Evolutionary conservation across 257 asterid species (phyloP).

Genomic region (Orobanche coerulescens): DNA sequence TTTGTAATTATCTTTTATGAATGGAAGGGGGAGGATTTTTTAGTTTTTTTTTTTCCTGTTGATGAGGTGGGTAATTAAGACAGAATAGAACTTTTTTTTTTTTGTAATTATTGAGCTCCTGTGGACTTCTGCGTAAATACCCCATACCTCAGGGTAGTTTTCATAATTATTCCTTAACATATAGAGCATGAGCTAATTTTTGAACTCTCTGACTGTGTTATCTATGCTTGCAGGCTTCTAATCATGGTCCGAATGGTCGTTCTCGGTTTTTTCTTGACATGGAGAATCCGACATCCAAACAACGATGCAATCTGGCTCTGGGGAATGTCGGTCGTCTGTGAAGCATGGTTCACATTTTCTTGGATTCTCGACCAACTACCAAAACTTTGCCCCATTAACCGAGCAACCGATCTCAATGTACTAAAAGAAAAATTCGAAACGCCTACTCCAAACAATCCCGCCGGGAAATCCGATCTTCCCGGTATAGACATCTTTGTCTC

Average conservation of each 20-base stretch:
- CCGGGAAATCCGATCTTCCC: conserved; percentile 67
- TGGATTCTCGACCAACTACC: conserved; percentile 77
- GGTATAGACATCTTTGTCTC: conserved; percentile 64
- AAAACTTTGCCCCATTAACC: conserved; percentile 59
- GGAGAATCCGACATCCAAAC: conserved; percentile 61
- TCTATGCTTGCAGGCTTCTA: conserved; percentile 41
- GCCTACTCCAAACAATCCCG: conserved; percentile 45
- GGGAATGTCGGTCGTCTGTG: conserved; percentile 76
- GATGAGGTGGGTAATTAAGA: too few relatives aligned
- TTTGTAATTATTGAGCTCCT: too few relatives aligned
- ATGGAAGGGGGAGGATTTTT: too few relatives aligned
- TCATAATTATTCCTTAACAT: too few relatives aligned
- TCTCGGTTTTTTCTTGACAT: conserved; percentile 57
- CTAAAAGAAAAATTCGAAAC: conserved; percentile 59
- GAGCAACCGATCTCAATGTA: conserved; percentile 67
- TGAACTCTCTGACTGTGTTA: not conserved
- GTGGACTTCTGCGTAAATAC: too few relatives aligned
- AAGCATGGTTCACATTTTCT: conserved; percentile 67
- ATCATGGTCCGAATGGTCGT: conserved; percentile 43
- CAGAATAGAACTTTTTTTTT: too few relatives aligned
- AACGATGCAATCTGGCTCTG: conserved; percentile 69
- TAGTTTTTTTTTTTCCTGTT: too few relatives aligned
- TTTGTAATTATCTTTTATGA: too few relatives aligned
- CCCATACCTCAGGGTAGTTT: too few relatives aligned
- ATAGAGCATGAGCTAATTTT: conserved; percentile 19